Percentiles rank a stretch among this genome's conserved stretches.
Evolutionary conservation across 2,329 filamentous ascomycete genomes (phyloP).

Genomic region (Aureobasidium sp.): DNA sequence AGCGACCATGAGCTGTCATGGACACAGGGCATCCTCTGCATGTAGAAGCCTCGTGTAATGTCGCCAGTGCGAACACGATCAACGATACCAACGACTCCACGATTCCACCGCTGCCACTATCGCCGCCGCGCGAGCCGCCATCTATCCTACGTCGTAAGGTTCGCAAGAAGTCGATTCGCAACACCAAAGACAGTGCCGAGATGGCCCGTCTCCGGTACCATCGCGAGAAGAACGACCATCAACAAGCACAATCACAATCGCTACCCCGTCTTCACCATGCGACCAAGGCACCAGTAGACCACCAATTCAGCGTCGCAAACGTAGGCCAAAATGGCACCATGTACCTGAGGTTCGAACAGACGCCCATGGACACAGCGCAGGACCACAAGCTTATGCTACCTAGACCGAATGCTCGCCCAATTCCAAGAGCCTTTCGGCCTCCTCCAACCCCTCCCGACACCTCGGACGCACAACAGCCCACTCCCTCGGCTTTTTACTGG

Average conservation of each 20-base stretch:
- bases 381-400: slow-evolving; percentile 7
- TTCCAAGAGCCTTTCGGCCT: background rate
- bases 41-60: background rate
- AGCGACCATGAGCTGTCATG: slow-evolving; percentile 10
- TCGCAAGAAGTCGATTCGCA: slow-evolving; percentile 13
- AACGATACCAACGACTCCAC: background rate
- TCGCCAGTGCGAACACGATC: background rate
- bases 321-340: slow-evolving; percentile 36
- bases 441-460: slow-evolving; percentile 13
- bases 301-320: slow-evolving; percentile 36
- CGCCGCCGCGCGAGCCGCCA: background rate
- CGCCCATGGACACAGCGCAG: background rate
- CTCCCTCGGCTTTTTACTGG: slow-evolving; percentile 12
- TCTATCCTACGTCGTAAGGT: background rate
- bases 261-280: background rate
- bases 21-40: slow-evolving; percentile 2
- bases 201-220: slow-evolving; percentile 7
- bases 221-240: background rate
- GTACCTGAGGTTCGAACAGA: slow-evolving; percentile 31
- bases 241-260: background rate
- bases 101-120: background rate
- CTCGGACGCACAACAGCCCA: background rate
- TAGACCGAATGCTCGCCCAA: slow-evolving; percentile 6
- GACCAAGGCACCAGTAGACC: background rate
- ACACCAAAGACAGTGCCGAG: slow-evolving; percentile 13